Percentiles rank a stretch among this genome's conserved stretches.
phyloP scores from a whole-genome alignment of 2,329 filamentous ascomycete genomes.

The Fusarium coicis region DNA sequence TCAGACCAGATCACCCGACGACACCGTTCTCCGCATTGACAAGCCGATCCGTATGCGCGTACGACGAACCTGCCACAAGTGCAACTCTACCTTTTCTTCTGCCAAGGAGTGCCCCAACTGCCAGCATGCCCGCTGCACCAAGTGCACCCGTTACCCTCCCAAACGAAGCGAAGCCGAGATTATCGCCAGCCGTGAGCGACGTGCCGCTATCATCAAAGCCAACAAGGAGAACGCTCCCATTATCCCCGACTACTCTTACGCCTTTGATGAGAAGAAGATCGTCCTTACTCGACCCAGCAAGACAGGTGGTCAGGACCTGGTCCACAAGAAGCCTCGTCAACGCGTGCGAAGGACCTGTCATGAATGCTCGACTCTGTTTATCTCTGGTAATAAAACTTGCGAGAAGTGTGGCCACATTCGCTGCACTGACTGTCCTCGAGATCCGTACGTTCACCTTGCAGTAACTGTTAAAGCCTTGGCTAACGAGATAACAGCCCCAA shows the following conservation, averaged over 20 bases:
- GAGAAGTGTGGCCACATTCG: conserved; percentile 75
- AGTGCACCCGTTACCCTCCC: conserved; percentile 79
- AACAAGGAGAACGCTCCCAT: conserved; percentile 67
- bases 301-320: conserved; percentile 74
- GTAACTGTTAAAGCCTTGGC: conserved; percentile 9
- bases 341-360: conserved; percentile 82
- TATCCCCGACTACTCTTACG: conserved; percentile 60
- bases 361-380: conserved; percentile 74
- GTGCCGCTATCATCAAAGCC: conserved; percentile 62
- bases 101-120: conserved; percentile 81
- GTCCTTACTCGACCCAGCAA: conserved; percentile 72
- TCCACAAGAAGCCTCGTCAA: conserved; percentile 77
- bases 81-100: conserved; percentile 77
- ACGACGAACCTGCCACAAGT: conserved; percentile 83
- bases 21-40: conserved; percentile 72
- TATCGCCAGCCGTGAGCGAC: conserved; percentile 62
- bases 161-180: conserved; percentile 69
- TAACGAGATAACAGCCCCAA: conserved; percentile 62
- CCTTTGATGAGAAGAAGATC: conserved; percentile 58
- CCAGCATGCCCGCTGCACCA: conserved; percentile 82
- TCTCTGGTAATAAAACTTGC: conserved; percentile 70
- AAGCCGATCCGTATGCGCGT: conserved; percentile 83
- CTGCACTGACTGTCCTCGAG: conserved; percentile 83
- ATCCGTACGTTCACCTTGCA: conserved; percentile 70
- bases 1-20: conserved; percentile 60